Base-by-base conservation (phyloP, 2,329 filamentous ascomycete genomes). In the Pleoardoris graminearum region DNA sequence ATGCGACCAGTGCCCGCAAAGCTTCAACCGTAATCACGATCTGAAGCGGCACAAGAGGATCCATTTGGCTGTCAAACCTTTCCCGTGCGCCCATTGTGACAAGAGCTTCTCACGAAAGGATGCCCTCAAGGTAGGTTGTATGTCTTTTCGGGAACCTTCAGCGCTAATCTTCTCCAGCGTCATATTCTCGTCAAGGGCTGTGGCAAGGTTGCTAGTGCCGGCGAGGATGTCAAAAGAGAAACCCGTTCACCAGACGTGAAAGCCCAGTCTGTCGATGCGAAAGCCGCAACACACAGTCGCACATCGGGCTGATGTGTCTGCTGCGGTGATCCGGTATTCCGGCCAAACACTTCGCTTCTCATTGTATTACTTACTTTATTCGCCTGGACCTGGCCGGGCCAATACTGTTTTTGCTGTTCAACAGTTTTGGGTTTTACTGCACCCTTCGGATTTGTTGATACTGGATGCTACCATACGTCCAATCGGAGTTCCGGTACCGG, bases 81-180 rank as follows among this genome's bases (percentile, higher is more conserved):
- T 93, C 72, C 92, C 92, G 0, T 99, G 94, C 72, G 84, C 80
- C 6, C 88, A 88, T 67, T 99, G 94, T 71, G 91, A 96, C 56
- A 97, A 97, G 82, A 94, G 90, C 70, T 99, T 99, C 68, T 97
- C 92, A 3, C 83, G 94, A 54, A 97, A 97, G 72, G 94, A 97
- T 74, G 94, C 94, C 8, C 79, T 99, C 25, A 97, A 97, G 89
- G 94, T 97, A 78, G 65, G 84, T 77, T 37, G 12, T 48, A 5
- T 1, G 51, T 19, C n/a, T 3, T 17, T n/a, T 45, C 23, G 53
- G 59, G 47, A 63, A 38, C 8, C 11, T 3, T 3, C 27, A 44
- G 53, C 68, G 55, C 67, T 73, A 57, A 74, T 60, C 21, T 29
- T 53, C 52, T 54, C 63, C 70, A 87, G 85, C 79, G 85, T 70